Base-by-base conservation (phyloP, 1,139 yeast genomes). In the Magnusiomyces paraingens region DNA sequence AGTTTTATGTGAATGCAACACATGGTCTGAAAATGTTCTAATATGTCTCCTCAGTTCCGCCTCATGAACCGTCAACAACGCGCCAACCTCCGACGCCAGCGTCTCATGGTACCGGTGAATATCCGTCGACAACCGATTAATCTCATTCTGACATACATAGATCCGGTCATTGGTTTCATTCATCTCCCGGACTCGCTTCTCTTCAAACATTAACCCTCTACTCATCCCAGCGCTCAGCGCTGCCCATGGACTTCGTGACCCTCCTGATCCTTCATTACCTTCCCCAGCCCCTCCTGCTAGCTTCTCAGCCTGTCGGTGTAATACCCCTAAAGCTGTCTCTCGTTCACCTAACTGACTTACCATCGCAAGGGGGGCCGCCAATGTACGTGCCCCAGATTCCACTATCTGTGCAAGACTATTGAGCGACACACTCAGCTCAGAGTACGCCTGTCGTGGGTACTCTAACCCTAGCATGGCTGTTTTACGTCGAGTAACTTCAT, bases 51-150 rank as follows among this genome's bases (percentile, higher is more conserved):
- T 52, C 32, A 70, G 51, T 54, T 69, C 73, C 4, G 61, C 56
- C 54, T 65, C 69, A 50, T 71, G 73, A 20, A 62, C 59, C 11
- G 59, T 60, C 54, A 69, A 68, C 53, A 70, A 70, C 2, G 71
- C 64, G 6, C 74, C 73, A 5, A 73, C 64, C 57, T 73, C 76
- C 4, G 67, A 62, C 0, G 76, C 76, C 6, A 72, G 59, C 1
- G 67, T 59, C 18, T 64, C 64, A 55, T 73, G 76, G 2, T 70
- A 62, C 10, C 64, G 61, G 45, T 65, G 59, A 36, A 73, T 62
- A 44, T 67, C 70, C 12, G 59, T 58, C 48, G 70, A 67, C 15
- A 70, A 55, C 21, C 66, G 55, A 22, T 59, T 54, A 35, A 71
- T 65, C 42, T 64, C 68, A 26, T 58, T 59, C 47, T 68, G 67